phyloP scores from a whole-genome alignment of 1,284 basidiomycete genomes.

The Trichosporon asahii region DNA sequence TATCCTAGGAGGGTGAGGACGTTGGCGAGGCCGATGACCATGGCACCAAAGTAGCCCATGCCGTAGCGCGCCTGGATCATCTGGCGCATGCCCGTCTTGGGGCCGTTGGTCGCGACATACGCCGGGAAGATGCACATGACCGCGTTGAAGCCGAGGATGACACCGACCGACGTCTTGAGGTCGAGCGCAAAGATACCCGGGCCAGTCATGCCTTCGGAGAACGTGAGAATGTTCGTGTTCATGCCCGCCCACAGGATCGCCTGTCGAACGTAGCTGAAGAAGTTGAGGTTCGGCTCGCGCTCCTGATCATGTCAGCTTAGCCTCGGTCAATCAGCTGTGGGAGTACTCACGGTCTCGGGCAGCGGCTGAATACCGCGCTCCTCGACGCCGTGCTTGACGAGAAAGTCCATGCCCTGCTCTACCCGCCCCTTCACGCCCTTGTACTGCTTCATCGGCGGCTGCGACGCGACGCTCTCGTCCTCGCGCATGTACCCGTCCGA shows the following conservation, averaged over 20 bases:
- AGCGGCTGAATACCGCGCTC: slow-evolving; percentile 46
- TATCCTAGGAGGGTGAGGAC: slow-evolving; percentile 65
- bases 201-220: slow-evolving; percentile 47
- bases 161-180: slow-evolving; percentile 32
- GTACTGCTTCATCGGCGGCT: not conserved
- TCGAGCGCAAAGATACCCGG: slow-evolving; percentile 41
- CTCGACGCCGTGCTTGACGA: slow-evolving; percentile 48
- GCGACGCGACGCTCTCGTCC: not conserved
- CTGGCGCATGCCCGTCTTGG: slow-evolving; percentile 78
- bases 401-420: slow-evolving; percentile 32
- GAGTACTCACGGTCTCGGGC: slow-evolving; percentile 40
- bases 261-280: slow-evolving; percentile 43
- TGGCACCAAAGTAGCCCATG: slow-evolving; percentile 70
- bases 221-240: slow-evolving; percentile 50
- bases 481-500: not conserved
- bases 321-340: not conserved
- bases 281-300: slow-evolving; percentile 16
- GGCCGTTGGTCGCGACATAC: slow-evolving; percentile 69
- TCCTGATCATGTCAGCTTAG: slow-evolving; percentile 16
- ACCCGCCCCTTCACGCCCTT: not conserved
- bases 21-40: slow-evolving; percentile 64
- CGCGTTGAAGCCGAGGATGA: slow-evolving; percentile 40
- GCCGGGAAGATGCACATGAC: slow-evolving; percentile 37
- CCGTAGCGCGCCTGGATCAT: slow-evolving; percentile 76
- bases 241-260: slow-evolving; percentile 46